Base-by-base conservation (phyloP, 2,329 filamentous ascomycete species). In the Colletotrichum chlorophyti region DNA sequence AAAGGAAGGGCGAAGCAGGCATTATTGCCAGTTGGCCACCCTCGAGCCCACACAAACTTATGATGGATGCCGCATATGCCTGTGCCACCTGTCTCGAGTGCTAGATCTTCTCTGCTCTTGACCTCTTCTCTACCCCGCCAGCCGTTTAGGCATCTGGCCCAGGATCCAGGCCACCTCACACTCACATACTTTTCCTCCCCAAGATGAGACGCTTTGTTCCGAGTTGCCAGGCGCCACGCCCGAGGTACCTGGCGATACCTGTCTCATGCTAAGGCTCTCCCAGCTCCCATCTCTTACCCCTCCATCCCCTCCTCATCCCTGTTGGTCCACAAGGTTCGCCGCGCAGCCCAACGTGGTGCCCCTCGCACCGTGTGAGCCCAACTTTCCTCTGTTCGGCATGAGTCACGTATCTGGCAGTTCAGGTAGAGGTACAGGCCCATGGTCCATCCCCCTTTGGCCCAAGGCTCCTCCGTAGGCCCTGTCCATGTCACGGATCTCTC, bases 301-400 rank as follows among this genome's bases (percentile, higher is more conserved):
- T 59, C 57, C 57, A 59, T n/a, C 51, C 57, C 50, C 57, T 53
- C 32, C 43, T 26, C 15, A 59, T 45, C 57, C 57, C 43, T 59
- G 57, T 29, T 31, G 34, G 38, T 50, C 43, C 49, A 37, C 52
- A 55, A 59, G 51, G 57, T 59, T n/a, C 48, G 45, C 43, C 38
- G 57, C 57, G 45, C 51, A 59, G 57, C 57, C 57, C 57, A 59
- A 59, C 57, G 38, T 59, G 57, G 57, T 43, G 43, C 43, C 51
- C 57, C 19, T 17, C 37, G 26, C 34, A 38, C 38, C 42, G 43
- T 55, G 41, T 59, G 51, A 55, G 55, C 55, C 55, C 55, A 59
- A 59, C 43, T n/a, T n/a, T n/a, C 38, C 55, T 37, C 42, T 37
- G 47, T 59, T 34, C 55, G 55, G 55, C 51, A 59, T 59, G 55